Base-by-base conservation (phyloP, 2,329 filamentous ascomycete species). In the Fusarium sp. region DNA sequence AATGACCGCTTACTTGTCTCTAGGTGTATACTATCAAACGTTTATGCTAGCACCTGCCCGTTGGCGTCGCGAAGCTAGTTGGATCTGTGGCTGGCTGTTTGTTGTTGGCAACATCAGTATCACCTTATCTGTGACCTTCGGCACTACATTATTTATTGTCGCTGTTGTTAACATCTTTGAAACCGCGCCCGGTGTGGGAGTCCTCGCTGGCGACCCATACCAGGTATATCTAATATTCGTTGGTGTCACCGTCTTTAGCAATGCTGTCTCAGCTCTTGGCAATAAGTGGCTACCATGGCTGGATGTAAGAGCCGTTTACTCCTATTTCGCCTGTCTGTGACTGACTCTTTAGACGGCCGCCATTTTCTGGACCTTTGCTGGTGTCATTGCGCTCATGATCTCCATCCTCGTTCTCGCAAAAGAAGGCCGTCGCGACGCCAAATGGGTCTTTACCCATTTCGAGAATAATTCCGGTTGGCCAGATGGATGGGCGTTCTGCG, bases 361-460 rank as follows among this genome's bases (percentile, higher is more conserved):
- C 65, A 89, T 92, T 66, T 89, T 89, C 79, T 91, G 89, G 89
- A 93, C 90, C 11, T 91, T 93, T 79, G 86, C 85, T 58, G 88
- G 89, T 73, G 82, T 91, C 26, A 80, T 92, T 73, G 87, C 88
- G 65, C 88, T 91, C 65, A 78, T 90, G 67, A 78, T 89, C 65
- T 84, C 82, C 70, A 78, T 88, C 54, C 86, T 91, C 49, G 89
- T 82, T 62, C 80, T 93, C 55, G 91, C 91, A 55, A 90, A 90
- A 72, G 81, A 88, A 60, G 91, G 91, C 42, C 86, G 90, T 64
- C 87, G 83, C 72, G 82, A 81, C 66, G 89, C 86, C 57, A 77
- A 78, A n/a, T 92, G 84, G 71, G 90, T 89, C 66, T 91, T 92
- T 73, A 85, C 82, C 15, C 82, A 89, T 71, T 92, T 93, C 70